Percentiles rank a stretch among this genome's conserved stretches.
These are phyloP conservation scores for Ceratocystis papillata DNA, from an alignment of 2,329 filamentous ascomycete species.

Conservation along the genomic window DNA sequence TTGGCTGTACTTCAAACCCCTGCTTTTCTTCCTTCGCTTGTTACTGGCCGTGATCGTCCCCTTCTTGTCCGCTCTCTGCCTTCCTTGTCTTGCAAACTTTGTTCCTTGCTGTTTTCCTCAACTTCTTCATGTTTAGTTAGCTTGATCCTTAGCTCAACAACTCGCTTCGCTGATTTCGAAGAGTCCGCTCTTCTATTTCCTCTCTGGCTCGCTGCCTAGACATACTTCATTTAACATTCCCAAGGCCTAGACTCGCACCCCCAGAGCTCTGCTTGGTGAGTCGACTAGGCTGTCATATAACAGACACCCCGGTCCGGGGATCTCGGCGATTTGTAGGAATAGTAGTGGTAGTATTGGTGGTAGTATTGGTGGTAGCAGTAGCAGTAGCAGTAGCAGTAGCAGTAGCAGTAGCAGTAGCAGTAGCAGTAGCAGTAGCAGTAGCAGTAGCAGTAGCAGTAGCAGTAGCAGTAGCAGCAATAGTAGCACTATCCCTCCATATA, in stretches of 20 bases:
- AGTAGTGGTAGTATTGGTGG: too few relatives aligned
- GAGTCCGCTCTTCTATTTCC: neutral
- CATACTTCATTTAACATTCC: neutral
- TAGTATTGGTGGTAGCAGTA: too few relatives aligned
- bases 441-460: too few relatives aligned
- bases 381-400: too few relatives aligned
- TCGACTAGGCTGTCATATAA: too few relatives aligned
- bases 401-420: too few relatives aligned
- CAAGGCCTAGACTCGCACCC: neutral
- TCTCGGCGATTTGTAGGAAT: too few relatives aligned
- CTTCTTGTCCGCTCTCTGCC: neutral
- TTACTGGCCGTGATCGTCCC: neutral
- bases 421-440: too few relatives aligned
- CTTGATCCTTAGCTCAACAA: neutral
- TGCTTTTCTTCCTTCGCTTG: neutral
- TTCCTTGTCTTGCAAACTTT: neutral
- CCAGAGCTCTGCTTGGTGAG: too few relatives aligned
- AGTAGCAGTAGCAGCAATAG: neutral
- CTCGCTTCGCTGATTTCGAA: neutral
- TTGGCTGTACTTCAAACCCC: constrained; percentile 4
- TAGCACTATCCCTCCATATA: neutral
- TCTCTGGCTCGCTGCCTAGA: neutral
- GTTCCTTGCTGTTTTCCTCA: neutral
- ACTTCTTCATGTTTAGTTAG: neutral
- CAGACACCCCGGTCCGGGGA: too few relatives aligned